Evolutionary conservation across 164 flowering plant species (phyloP), one percentile per base, ranked within the genome.

Genomic region (Houttuynia cordata): DNA sequence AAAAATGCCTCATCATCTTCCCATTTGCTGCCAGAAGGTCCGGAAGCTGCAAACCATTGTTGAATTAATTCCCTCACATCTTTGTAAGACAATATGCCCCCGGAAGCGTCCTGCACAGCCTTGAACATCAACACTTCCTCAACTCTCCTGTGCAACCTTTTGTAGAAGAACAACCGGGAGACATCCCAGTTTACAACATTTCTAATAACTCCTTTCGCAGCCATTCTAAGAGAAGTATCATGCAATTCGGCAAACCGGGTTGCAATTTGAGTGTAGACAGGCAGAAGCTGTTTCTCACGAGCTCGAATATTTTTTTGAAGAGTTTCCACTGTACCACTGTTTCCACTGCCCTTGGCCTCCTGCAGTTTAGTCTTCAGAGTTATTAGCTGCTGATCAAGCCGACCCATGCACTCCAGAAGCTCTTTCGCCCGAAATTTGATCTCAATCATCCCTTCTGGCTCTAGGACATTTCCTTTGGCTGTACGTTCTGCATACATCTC

Each of bases 391-490:
- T 66, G 84, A 64, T 94, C 97, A 24, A 91, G 86, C 74, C 99
- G 76, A 25, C 87, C 88, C 99, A 94, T 94, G 78, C 96, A 85
- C 58, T 91, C 96, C 20, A 85, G 67, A 51, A 91, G 74, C 71
- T 94, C 97, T 59, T 70, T 85, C 14, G 80, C 74, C 70, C 97
- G 70, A 58, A 94, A 94, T 71, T 87, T 94, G 68, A 94, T 91
- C 81, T 94, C 99, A 9, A 94, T 88, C 89, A 88, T 76, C 42
- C 99, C 99, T 71, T 91, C 97, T 0, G 99, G 97, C 81, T 94
- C 99, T 54, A 94, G 96, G n/a, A 94, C 97, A 68, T 91, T 94
- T n/a, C 99, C 99, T 57, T 76, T 91, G 34, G 97, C 96, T 1
- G 96, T 88, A 55, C 74, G 70, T 60, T 91, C 99, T 9, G 97